Base-by-base conservation (phyloP, 148 eudicot genomes). In the Rhododendron kiyosumense region DNA sequence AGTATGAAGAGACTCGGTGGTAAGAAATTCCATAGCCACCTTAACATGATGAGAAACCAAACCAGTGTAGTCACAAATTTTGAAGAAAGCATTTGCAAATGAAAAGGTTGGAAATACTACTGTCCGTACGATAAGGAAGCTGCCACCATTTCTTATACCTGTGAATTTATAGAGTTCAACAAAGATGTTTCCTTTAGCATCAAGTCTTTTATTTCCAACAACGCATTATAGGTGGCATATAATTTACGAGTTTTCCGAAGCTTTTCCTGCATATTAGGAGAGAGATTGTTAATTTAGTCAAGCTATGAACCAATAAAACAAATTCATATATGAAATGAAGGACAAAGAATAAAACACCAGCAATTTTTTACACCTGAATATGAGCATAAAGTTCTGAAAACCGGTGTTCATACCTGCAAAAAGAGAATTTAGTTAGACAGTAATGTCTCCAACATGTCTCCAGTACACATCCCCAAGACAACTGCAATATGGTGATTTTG, bases 141-240 rank as follows among this genome's bases (percentile, higher is more conserved):
- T 69, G 75, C 75, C 34, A 28, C 75, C 36, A 69, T 67, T 43
- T 65, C 80, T 38, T 75, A 79, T 89, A 94, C 97, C 94, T 94
- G 97, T 73, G 92, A 88, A 83, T 90, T 89, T 83, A 94, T 86
- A 81, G 95, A 94, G 92, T 93, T 93, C 52, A 93, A 86, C 83
- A 94, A 92, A 79, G 97, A 94, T 79, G 91, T 92, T 88, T 94
- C 97, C 88, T 94, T 93, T 67, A 90, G 85, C 97, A 93, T 94
- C 92, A 94, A 78, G 57, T 92, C 94, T 86, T 91, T 94, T 73
- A 93, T 93, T 93, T 92, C 95, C 87, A 92, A 81, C 79, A 94
- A 90, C 32, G 94, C 91, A 89, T 94, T 93, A 86, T 81, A 94
- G 28, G 95, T 94, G 28, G 91, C 95, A 90, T 93, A 94, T 85